Evolutionary conservation across 768 basidiomycete species (phyloP).

Genomic region (Suillus bovinus): DNA sequence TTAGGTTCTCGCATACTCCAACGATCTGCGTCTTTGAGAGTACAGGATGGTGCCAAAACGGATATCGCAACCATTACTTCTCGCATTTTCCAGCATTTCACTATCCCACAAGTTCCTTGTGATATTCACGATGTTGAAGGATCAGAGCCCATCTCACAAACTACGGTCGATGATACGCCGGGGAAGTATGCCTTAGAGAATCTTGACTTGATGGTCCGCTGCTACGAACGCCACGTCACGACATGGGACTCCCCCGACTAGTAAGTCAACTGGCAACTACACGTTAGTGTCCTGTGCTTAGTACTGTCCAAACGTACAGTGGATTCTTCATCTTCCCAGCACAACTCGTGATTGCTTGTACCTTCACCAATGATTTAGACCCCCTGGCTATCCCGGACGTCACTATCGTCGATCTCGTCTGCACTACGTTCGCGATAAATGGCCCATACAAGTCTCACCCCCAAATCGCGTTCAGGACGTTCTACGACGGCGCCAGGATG

Average conservation of each 20-base stretch:
- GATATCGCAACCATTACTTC: neutral
- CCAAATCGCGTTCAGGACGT: neutral
- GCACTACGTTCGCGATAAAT: slow-evolving; percentile 7
- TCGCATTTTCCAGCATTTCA: neutral
- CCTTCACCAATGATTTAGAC: slow-evolving; percentile 12
- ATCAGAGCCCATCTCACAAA: neutral
- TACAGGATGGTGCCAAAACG: neutral
- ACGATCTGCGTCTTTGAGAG: neutral
- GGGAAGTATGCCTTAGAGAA: slow-evolving; percentile 8
- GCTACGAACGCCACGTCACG: slow-evolving; percentile 19
- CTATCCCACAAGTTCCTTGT: no score
- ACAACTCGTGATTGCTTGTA: slow-evolving; percentile 26
- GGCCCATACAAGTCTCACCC: neutral
- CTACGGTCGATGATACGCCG: neutral
- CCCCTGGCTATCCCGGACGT: slow-evolving; percentile 13
- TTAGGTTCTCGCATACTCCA: neutral
- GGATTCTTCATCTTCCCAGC: slow-evolving; percentile 23
- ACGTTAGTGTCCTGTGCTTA: neutral
- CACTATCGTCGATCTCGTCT: slow-evolving; percentile 21
- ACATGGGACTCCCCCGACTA: slow-evolving; percentile 25
- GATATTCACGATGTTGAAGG: neutral
- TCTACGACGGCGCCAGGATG: slow-evolving; percentile 8
- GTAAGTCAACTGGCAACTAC: slow-evolving; percentile 19
- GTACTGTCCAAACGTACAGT: neutral
- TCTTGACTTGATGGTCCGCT: slow-evolving; percentile 16